phyloP scores from a whole-genome alignment of 306 rosid genomes.

The Quercus mongolica region DNA sequence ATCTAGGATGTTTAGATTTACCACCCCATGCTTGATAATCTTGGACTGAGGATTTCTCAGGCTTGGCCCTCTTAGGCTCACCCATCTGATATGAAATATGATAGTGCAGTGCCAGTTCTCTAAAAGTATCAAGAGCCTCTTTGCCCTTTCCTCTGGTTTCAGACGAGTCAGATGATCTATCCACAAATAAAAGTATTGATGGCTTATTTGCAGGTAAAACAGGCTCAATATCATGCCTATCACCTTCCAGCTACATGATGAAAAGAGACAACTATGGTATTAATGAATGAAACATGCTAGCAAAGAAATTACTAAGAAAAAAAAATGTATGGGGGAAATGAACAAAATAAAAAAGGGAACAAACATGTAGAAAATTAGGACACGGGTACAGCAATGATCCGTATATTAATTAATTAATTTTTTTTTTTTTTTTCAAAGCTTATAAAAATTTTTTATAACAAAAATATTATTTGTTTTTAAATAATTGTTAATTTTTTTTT shows the following conservation, averaged over 20 bases:
- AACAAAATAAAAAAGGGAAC: background rate
- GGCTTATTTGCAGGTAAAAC: slow-evolving; percentile 73
- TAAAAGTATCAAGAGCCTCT: slow-evolving; percentile 62
- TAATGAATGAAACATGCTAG: background rate
- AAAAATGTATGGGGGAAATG: background rate
- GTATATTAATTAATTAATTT: no score
- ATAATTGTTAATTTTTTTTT: no score
- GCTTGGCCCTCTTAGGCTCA: slow-evolving; percentile 28
- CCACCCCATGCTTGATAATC: slow-evolving; percentile 37
- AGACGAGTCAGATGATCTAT: slow-evolving; percentile 63
- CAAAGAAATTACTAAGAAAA: background rate
- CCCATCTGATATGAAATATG: slow-evolving; percentile 35
- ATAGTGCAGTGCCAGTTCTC: slow-evolving; percentile 62
- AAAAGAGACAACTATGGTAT: slow-evolving; percentile 1
- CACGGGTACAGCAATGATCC: no score
- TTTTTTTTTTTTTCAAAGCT: no score
- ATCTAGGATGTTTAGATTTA: slow-evolving; percentile 53
- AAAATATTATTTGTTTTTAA: no score
- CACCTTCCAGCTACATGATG: slow-evolving; percentile 69
- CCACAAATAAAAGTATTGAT: slow-evolving; percentile 78
- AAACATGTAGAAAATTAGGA: background rate
- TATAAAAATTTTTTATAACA: no score
- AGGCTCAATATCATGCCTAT: slow-evolving; percentile 42
- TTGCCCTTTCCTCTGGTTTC: slow-evolving; percentile 57
- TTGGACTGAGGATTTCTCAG: slow-evolving; percentile 33